Base-by-base conservation (phyloP, 2,329 filamentous ascomycete species). In the Stylonectria norvegica region DNA sequence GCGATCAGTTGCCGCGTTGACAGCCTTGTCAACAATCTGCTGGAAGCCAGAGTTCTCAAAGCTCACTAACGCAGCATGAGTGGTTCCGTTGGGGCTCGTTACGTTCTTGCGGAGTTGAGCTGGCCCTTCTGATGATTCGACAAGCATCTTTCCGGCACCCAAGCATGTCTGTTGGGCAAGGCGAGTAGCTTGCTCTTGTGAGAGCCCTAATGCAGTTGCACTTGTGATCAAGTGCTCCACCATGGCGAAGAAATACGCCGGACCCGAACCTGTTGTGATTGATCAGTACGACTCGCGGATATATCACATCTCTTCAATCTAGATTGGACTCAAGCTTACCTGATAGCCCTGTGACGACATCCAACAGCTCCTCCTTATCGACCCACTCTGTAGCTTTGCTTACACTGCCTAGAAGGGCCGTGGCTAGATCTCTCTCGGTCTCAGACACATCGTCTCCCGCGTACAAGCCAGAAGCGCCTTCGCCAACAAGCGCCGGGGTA, bases 171-270 rank as follows among this genome's bases (percentile, higher is more conserved):
- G 72, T 47, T 66, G 71, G 8, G 72, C 72, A 14, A 73, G 58
- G 1, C 70, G 66, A 9, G 66, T 67, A n/a, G 72, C 72, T 54
- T 75, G 72, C 40, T 74, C 71, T 14, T 60, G 55, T 0, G 70
- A 62, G 18, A 75, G 63, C 2, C 72, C 72, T 2, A 73, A 58
- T n/a, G 59, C 56, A 7, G 60, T 62, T 10, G 65, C 72, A 43
- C 66, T 68, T 37, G 67, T 55, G 38, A 72, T 68, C 32, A 75
- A 59, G 54, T 75, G 71, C 51, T 75, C 72, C 5, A 75, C 72
- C 57, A 75, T 64, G 49, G 70, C 70, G 52, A 75, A 75, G 60
- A 75, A 75, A 59, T 75, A 75, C 1, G 72, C 72, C 0, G 72
- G 72, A 2, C 72, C 72, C 14, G 70, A 73, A 17, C 72, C 71